A percentile compares a stretch with the other conserved stretches of the same genome.
Evolutionary conservation across 208 protist genomes (phyloP).

Genomic region (Spironucleus salmonicida): DNA sequence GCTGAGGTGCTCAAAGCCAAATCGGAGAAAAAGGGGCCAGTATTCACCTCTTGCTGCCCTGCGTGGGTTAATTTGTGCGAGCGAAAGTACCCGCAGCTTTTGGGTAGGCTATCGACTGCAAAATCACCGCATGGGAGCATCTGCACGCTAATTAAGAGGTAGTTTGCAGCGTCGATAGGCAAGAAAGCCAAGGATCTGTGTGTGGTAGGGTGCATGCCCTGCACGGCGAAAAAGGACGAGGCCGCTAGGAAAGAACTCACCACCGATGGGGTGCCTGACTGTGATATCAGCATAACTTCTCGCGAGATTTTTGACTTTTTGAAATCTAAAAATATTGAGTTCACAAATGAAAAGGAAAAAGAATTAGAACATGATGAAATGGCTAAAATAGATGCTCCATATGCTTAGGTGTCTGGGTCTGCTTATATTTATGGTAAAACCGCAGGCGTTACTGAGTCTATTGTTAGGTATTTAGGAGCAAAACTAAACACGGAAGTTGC

Average conservation of each 20-base stretch:
- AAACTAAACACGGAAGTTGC: too few relatives aligned
- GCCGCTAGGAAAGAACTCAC: too few relatives aligned
- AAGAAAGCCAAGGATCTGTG: slow-evolving; percentile 21
- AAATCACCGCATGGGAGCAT: slow-evolving; percentile 41
- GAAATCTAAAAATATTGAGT: not conserved
- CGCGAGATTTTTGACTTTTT: not conserved
- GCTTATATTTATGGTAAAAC: slow-evolving; percentile 32
- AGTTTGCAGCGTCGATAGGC: too few relatives aligned
- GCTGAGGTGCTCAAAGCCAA: not conserved
- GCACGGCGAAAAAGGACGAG: slow-evolving; percentile 31
- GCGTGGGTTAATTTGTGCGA: slow-evolving; percentile 46
- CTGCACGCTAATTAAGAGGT: not conserved
- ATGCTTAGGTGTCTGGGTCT: slow-evolving; percentile 33
- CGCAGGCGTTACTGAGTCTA: slow-evolving; percentile 40
- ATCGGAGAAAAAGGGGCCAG: not conserved
- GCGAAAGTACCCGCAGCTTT: slow-evolving; percentile 39
- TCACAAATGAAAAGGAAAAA: too few relatives aligned
- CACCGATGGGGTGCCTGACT: too few relatives aligned
- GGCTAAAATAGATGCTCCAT: not conserved
- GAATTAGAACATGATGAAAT: not conserved
- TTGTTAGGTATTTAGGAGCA: slow-evolving; percentile 29
- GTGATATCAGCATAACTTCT: not conserved
- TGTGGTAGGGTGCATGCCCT: slow-evolving; percentile 28
- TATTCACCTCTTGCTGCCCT: slow-evolving; percentile 42
- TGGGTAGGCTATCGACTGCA: slow-evolving; percentile 42